These are phyloP conservation scores for Suillus clintonianus DNA, from an alignment of 768 basidiomycete species.

Conservation along the genomic window DNA sequence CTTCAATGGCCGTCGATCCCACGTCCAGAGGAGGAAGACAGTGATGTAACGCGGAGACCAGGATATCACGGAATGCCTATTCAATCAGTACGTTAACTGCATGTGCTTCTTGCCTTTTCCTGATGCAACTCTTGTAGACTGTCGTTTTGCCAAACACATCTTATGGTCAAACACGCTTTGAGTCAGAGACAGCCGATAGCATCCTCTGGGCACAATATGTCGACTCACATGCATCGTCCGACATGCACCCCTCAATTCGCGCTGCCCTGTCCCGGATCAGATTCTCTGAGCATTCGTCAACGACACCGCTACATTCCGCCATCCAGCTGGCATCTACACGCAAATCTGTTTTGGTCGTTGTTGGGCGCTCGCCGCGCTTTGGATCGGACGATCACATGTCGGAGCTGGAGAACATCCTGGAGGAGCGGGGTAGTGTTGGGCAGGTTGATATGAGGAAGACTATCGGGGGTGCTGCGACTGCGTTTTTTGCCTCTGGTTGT, in stretches of 20 bases:
- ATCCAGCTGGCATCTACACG: conserved; percentile 41
- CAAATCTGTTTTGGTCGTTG: conserved; percentile 57
- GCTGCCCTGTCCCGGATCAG: conserved; percentile 59
- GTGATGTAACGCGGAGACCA: conserved; percentile 30
- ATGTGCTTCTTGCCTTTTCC: not conserved
- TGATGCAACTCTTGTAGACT: conserved; percentile 35
- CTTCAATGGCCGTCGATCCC: conserved; percentile 53
- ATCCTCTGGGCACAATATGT: conserved; percentile 72
- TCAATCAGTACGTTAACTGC: conserved; percentile 12
- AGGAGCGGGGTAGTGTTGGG: conserved; percentile 23
- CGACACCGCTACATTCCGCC: conserved; percentile 57
- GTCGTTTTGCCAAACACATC: conserved; percentile 65
- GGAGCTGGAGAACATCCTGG: conserved; percentile 57
- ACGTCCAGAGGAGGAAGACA: conserved; percentile 57
- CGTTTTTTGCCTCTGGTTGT: conserved; percentile 64
- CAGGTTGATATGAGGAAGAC: conserved; percentile 61
- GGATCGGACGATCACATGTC: conserved; percentile 55
- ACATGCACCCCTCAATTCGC: conserved; percentile 8
- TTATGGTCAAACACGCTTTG: conserved; percentile 67
- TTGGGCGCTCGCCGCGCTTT: conserved; percentile 80
- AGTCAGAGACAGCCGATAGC: conserved; percentile 83
- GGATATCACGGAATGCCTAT: conserved; percentile 1
- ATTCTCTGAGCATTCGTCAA: conserved; percentile 54
- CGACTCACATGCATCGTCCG: conserved; percentile 12
- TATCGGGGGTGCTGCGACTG: conserved; percentile 81